phyloP scores from a whole-genome alignment of 1,139 yeast species.

The Saccharomyces hybrid region DNA sequence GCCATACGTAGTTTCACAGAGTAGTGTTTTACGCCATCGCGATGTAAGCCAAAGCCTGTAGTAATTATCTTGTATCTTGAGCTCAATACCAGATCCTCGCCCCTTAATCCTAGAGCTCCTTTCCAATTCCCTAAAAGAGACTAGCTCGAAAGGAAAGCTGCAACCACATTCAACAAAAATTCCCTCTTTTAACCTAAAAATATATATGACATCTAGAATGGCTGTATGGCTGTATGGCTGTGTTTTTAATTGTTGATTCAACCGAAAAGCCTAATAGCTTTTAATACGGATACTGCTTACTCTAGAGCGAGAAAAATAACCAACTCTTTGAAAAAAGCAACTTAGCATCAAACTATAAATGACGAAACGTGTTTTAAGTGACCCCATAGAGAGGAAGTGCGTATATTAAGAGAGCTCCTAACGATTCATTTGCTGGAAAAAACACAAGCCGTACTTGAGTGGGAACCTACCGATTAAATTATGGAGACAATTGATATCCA shows the following conservation, averaged over 20 bases:
- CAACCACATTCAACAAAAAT: neutral
- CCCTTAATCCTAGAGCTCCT: neutral
- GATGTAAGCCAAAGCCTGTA: neutral
- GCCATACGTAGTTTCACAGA: neutral
- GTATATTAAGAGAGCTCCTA: neutral
- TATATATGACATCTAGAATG: neutral
- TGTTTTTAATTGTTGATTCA: neutral
- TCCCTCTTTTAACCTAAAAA: neutral
- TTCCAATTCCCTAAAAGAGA: neutral
- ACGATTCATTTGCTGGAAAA: neutral
- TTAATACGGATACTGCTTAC: neutral
- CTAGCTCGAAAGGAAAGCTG: neutral
- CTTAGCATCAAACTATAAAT: neutral
- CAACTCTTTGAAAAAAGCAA: neutral
- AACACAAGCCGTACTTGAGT: neutral
- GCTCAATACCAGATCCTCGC: neutral
- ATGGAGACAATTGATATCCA: conserved; percentile 90
- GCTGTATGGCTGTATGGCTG: neutral
- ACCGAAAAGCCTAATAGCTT: neutral
- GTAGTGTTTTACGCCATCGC: neutral
- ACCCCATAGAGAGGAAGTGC: neutral
- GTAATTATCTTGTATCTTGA: neutral
- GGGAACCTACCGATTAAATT: neutral
- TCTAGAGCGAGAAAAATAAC: neutral
- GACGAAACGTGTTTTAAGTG: neutral